Percentiles rank a stretch among this genome's conserved stretches.
Conservation (phyloP, 805 yeast species). For the Candida loeiensis region DNA sequence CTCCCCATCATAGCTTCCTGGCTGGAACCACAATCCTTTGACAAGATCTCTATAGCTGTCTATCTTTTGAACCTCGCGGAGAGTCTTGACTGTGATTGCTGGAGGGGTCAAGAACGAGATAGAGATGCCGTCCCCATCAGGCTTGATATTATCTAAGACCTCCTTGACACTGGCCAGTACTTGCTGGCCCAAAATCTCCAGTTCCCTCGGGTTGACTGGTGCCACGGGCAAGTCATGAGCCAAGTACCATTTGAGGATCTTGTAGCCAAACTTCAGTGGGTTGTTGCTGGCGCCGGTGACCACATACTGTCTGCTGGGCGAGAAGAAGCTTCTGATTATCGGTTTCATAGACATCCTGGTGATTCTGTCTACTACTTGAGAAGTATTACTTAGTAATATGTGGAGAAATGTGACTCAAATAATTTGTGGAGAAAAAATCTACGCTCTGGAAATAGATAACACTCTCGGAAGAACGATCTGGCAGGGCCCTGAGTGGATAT, state of each 20-base stretch:
- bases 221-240: constrained; percentile 53
- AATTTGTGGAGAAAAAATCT: neutral
- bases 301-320: constrained; percentile 50
- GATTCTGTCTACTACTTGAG: too few relatives aligned
- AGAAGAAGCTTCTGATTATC: constrained; percentile 45
- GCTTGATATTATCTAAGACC: constrained; percentile 21
- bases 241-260: constrained; percentile 66
- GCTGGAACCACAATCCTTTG: constrained; percentile 77
- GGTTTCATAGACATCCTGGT: constrained; percentile 26
- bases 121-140: constrained; percentile 44
- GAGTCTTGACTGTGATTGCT: constrained; percentile 40
- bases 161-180: constrained; percentile 33
- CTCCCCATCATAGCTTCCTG: constrained; percentile 63
- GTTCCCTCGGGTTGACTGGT: constrained; percentile 61
- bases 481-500: neutral
- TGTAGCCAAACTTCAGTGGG: constrained; percentile 64
- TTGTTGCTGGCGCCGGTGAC: constrained; percentile 73
- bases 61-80: constrained; percentile 37
- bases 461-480: neutral
- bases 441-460: neutral
- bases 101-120: constrained; percentile 79
- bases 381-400: neutral
- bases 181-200: constrained; percentile 43
- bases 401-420: neutral
- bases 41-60: constrained; percentile 37